Evolutionary conservation across 1,139 yeast species (phyloP), one percentile per base, ranked within the genome.

Genomic region (Hanseniaspora gamundiae): DNA sequence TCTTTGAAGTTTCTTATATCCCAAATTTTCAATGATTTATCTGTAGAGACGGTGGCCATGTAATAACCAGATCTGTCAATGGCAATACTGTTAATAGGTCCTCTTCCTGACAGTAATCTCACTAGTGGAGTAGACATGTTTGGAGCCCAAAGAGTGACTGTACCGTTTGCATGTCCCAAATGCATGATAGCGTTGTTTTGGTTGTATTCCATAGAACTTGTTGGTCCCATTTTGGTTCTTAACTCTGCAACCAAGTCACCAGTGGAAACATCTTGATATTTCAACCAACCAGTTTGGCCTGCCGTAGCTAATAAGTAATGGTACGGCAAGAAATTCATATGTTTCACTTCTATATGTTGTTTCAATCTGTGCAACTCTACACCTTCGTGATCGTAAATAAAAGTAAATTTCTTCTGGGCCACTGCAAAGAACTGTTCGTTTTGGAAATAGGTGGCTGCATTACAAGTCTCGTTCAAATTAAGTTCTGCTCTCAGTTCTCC

Each of bases 101-200:
- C 97, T 52, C 88, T 71, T 43, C 85, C 74, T 8, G 82, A 73
- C 54, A 85, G 82, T 39, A 93, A 64, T 57, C 87, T 87, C 7
- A 77, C 97, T 48, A 91, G 68, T 1, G 98, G 95, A 8, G 84
- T 76, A 2, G 87, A 70, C 80, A 85, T 80, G 44, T 79, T 77
- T 4, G 99, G 99, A 0, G 95, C 74, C 97, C 97, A 93, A 45
- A 93, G 65, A 0, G 95, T 74, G 0, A 93, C 95, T 9, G 88
- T 80, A 48, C 99, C 99, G 58, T 86, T 91, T 8, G 82, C 76
- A 58, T 88, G 96, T 27, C 99, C 99, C 48, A 88, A 70, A 63
- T 91, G 94, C 68, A 88, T 76, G 9, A 91, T 85, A 0, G 97
- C 98, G 59, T 93, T 93, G 82, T 94, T 85, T 1, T 95, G 94